Evolutionary conservation across 2,329 filamentous ascomycete genomes (phyloP).

Genomic region (Fusarium sp.): DNA sequence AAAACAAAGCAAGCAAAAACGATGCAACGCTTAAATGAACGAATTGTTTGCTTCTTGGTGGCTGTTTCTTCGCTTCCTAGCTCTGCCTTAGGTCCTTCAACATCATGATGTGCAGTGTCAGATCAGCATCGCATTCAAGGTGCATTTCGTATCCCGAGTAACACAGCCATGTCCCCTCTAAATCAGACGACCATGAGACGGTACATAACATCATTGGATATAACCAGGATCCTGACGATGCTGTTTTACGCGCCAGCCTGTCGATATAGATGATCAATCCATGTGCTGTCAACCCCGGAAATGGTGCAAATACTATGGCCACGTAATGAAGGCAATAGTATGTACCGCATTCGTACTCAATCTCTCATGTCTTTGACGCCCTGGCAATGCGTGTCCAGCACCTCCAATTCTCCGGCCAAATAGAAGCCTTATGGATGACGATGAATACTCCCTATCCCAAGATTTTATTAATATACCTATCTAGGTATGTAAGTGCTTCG

Average conservation of each 20-base stretch:
- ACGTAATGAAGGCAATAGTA: neutral
- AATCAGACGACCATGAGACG: neutral
- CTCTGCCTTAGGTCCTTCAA: neutral
- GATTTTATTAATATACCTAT: neutral
- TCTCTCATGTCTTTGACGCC: neutral
- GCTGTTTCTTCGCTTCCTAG: neutral
- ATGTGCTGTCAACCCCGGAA: neutral
- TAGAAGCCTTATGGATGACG: neutral
- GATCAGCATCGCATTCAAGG: slow-evolving; percentile 3
- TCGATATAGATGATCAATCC: neutral
- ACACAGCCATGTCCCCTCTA: neutral
- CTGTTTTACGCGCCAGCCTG: neutral
- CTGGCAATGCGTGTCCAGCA: neutral
- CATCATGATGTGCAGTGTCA: slow-evolving; percentile 1
- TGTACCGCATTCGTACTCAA: neutral
- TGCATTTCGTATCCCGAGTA: slow-evolving; percentile 26
- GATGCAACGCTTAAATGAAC: slow-evolving; percentile 3
- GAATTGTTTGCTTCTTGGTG: neutral
- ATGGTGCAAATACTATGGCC: neutral
- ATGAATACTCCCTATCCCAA: neutral
- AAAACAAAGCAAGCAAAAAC: neutral
- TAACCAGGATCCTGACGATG: neutral
- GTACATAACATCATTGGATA: neutral
- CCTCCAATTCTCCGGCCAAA: neutral
- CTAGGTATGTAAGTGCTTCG: neutral